Conservation (phyloP, 192 early-diverging fungal genomes). For the Gaertneriomyces semiglobifer region DNA sequence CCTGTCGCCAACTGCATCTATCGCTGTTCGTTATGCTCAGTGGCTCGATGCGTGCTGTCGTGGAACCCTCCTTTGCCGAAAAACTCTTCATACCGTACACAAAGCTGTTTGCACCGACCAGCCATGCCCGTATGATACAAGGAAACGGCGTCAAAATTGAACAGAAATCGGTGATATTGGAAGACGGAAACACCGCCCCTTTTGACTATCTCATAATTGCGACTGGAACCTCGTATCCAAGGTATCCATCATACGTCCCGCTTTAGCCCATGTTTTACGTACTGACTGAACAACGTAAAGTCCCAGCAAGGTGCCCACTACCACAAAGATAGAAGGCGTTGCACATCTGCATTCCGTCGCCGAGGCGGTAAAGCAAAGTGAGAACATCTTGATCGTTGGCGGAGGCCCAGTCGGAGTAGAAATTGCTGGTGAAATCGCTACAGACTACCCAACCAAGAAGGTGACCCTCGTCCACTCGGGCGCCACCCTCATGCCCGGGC, state of each 20-base stretch:
- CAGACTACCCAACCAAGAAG: constrained; percentile 54
- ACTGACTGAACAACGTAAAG: no score
- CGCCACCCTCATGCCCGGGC: constrained; percentile 28
- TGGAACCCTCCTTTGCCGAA: constrained; percentile 24
- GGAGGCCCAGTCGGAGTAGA: constrained; percentile 77
- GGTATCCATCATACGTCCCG: constrained; percentile 7
- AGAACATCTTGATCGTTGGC: constrained; percentile 59
- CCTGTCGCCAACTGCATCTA: background rate
- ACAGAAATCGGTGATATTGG: constrained; percentile 41
- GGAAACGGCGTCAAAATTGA: constrained; percentile 42
- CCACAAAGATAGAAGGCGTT: constrained; percentile 28
- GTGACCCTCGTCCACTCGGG: constrained; percentile 65
- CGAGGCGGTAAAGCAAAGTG: constrained; percentile 47
- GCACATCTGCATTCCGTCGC: constrained; percentile 24
- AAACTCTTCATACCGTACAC: constrained; percentile 42
- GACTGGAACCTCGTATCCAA: constrained; percentile 57
- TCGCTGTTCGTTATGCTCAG: background rate
- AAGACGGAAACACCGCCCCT: constrained; percentile 42
- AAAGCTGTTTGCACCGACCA: constrained; percentile 28
- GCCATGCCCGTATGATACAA: constrained; percentile 46
- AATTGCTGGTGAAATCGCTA: constrained; percentile 70
- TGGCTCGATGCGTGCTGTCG: constrained; percentile 33
- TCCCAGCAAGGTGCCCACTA: no score
- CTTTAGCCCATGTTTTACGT: background rate
- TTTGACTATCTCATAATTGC: constrained; percentile 68